A percentile compares a stretch with the other conserved stretches of the same genome.
These are phyloP conservation scores for Trichoderma simmonsii DNA, from an alignment of 2,329 filamentous ascomycete genomes.

Conservation along the genomic window DNA sequence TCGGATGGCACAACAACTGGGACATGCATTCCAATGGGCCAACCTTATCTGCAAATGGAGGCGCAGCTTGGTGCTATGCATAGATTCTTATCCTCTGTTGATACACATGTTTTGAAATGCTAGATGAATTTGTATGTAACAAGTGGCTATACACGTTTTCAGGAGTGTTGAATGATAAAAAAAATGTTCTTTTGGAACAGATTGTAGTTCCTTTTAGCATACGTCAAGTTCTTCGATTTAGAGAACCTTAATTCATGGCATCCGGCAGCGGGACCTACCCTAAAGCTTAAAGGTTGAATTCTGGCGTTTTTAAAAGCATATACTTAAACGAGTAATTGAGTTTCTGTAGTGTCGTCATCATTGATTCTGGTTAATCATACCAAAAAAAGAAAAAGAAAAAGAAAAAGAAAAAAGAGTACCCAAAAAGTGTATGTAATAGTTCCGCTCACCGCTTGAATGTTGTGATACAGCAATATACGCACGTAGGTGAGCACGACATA, in stretches of 20 bases:
- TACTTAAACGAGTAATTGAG: not conserved
- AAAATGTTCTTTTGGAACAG: not conserved
- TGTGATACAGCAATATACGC: not conserved
- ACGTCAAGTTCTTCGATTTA: not conserved
- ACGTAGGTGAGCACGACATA: not conserved
- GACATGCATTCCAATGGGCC: not conserved
- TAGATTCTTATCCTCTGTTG: not conserved
- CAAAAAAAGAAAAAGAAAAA: too few species aligned
- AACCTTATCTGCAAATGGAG: not conserved
- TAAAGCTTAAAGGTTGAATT: not conserved
- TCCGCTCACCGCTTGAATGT: not conserved
- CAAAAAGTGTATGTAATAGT: not conserved
- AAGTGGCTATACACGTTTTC: not conserved
- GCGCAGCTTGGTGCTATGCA: not conserved
- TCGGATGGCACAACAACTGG: not conserved
- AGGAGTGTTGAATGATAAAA: not conserved
- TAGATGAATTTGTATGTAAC: not conserved
- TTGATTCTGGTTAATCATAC: not conserved
- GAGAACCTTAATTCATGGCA: not conserved
- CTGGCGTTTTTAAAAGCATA: not conserved
- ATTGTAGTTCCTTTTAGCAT: not conserved
- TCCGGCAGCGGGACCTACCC: not conserved
- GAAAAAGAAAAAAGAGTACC: not conserved
- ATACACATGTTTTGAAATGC: not conserved
- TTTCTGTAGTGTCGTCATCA: not conserved